Evolutionary conservation across 2,329 filamentous ascomycete species (phyloP), one percentile per base, ranked within the genome.

Genomic region (Teratosphaeria viscida): DNA sequence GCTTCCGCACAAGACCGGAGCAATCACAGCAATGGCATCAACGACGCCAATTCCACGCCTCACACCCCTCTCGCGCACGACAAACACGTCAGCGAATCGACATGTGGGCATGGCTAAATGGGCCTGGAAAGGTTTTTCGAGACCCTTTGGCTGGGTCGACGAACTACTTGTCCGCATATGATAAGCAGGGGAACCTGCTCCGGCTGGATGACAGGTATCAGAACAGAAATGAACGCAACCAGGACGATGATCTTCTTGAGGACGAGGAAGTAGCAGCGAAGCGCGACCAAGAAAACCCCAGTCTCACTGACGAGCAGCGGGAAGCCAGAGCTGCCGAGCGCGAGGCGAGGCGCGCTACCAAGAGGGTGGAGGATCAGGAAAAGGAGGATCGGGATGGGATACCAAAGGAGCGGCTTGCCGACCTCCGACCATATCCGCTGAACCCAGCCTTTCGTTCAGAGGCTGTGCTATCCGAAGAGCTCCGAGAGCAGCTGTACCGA

Each of bases 401-500:
- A 12, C 68, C 69, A 6, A 61, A 54, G n/a, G 71, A 73, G 53
- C 59, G 65, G 43, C 35, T 52, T 2, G 47, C 56, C 12, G 64
- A 70, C 65, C 55, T 74, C 67, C 79, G 72, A 61, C 90, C 89
- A 0, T 96, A 94, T 65, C 90, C 90, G 0, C 71, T 83, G 56
- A 96, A 96, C 72, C 77, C 76, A 4, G 71, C 81, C 27, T 96
- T 92, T 75, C 75, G 79, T 63, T 90, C 86, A 67, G 81, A 89
- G 72, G 77, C 81, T 3, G 88, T 96, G 26, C 78, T 96, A 64
- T 86, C 86, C 63, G 88, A 95, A 66, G 76, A 79, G 19, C 77
- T 92, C 55, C 81, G 88, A 61, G 85, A 92, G 67, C 78, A 86
- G 64, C 88, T 96, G 58, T 94, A 89, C 77, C 69, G 79, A 4